Percentiles rank a stretch among this genome's conserved stretches.
phyloP scores from a whole-genome alignment of 805 yeast genomes.

The Wickerhamomyces queroliae region DNA sequence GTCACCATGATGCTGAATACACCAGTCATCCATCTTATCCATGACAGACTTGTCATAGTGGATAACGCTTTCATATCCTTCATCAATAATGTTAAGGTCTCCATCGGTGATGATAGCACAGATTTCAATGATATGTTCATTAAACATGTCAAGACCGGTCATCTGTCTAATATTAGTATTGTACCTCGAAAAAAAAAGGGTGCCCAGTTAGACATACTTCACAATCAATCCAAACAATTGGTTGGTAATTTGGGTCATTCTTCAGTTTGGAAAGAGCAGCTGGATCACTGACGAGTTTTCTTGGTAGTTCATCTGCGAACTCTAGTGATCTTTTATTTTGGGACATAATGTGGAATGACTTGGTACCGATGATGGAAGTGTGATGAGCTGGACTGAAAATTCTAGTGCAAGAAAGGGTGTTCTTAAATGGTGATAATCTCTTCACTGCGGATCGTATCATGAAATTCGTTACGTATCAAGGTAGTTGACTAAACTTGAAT shows the following conservation, averaged over 20 bases:
- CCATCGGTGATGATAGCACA: conserved; percentile 90
- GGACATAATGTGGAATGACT: neutral
- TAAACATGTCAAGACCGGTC: conserved; percentile 85
- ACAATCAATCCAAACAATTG: conserved; percentile 93
- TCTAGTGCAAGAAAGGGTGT: no score
- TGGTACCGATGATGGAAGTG: no score
- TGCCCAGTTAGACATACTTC: conserved; percentile 35
- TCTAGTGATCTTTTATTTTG: neutral
- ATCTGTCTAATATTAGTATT: conserved; percentile 32
- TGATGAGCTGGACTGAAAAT: no score
- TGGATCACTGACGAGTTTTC: neutral
- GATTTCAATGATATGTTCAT: conserved; percentile 86
- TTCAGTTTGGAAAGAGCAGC: neutral
- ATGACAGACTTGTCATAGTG: conserved; percentile 57
- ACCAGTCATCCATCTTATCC: conserved; percentile 85
- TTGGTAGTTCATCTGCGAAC: neutral
- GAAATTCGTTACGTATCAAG: no score
- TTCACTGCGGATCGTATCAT: no score
- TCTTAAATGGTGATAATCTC: no score
- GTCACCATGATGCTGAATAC: conserved; percentile 68
- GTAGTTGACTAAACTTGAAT: no score
- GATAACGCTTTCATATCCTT: conserved; percentile 79
- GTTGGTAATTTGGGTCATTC: conserved; percentile 13
- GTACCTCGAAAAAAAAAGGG: neutral
- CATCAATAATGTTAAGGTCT: conserved; percentile 62